Conservation (phyloP, 352 stramenopile genomes). For the Globisporangium uncinulatum region DNA sequence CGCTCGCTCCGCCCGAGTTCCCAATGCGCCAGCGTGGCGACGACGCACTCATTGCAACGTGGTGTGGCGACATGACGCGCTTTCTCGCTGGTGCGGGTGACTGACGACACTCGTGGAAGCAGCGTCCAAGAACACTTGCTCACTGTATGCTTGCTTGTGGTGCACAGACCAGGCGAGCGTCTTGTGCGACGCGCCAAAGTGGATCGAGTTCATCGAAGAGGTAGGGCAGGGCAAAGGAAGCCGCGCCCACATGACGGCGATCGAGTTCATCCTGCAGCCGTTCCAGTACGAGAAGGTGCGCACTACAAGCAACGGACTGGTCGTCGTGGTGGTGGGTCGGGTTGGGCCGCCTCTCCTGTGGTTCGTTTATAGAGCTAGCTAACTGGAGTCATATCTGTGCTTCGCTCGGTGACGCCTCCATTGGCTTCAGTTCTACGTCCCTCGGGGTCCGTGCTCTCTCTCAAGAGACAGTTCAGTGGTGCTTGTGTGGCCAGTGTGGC, state of each 20-base stretch:
- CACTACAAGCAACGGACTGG: not conserved
- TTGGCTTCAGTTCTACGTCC: constrained; percentile 11
- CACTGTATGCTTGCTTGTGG: not conserved
- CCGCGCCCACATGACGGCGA: constrained; percentile 67
- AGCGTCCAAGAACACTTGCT: not conserved
- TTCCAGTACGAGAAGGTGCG: constrained; percentile 65
- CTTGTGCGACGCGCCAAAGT: constrained; percentile 33
- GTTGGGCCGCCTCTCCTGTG: not conserved
- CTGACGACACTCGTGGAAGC: no score
- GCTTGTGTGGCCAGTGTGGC: no score
- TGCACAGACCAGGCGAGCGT: constrained; percentile 11
- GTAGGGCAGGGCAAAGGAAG: constrained; percentile 33
- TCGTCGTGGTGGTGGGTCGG: constrained; percentile 29
- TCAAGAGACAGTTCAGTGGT: not conserved
- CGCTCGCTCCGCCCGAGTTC: constrained; percentile 18
- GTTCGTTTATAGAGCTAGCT: not conserved
- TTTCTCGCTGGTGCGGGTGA: constrained; percentile 34
- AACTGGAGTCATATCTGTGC: no score
- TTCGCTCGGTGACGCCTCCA: no score
- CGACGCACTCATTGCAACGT: constrained; percentile 53
- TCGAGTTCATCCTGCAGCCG: constrained; percentile 81
- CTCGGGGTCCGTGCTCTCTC: constrained; percentile 5
- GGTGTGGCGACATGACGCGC: constrained; percentile 55
- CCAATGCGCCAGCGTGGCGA: constrained; percentile 37
- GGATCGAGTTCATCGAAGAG: constrained; percentile 55